Evolutionary conservation across 179 eudicot species (phyloP).

Genomic region (Sideroxylon spinosum): DNA sequence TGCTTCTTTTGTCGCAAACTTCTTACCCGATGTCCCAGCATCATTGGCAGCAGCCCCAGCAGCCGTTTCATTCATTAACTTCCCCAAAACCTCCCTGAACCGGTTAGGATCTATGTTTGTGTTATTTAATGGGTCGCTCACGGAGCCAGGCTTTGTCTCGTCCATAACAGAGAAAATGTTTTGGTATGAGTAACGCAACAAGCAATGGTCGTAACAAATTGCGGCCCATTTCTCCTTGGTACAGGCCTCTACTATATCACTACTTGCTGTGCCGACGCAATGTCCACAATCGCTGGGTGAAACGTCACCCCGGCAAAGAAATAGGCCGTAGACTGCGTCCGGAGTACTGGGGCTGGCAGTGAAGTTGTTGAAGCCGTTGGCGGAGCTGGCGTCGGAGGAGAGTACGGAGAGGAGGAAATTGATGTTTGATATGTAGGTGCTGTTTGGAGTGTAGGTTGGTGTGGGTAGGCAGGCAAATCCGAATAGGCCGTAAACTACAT

Average conservation of each 20-base stretch:
- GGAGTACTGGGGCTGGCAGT: not conserved
- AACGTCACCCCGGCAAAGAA: not conserved
- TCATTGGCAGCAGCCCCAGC: constrained; percentile 16
- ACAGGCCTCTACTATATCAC: not conserved
- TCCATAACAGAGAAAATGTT: not conserved
- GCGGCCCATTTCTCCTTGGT: not conserved
- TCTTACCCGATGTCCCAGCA: not conserved
- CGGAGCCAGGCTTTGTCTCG: no score
- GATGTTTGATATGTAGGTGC: no score
- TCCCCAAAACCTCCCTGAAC: not conserved
- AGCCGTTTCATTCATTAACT: not conserved
- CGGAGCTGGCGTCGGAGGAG: no score
- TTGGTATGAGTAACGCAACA: not conserved
- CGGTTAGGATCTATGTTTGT: constrained; percentile 1
- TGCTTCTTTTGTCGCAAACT: constrained; percentile 25
- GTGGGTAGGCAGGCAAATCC: no score
- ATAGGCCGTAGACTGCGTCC: not conserved
- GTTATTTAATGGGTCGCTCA: not conserved
- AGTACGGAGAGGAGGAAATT: no score
- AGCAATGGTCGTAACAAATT: not conserved
- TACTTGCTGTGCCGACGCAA: not conserved
- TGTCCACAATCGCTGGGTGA: not conserved
- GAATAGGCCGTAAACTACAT: not conserved
- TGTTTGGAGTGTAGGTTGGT: no score
- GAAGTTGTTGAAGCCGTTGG: not conserved